Evolutionary conservation across 2,329 filamentous ascomycete genomes (phyloP).

Genomic region (Aureobasidium mangrovei): DNA sequence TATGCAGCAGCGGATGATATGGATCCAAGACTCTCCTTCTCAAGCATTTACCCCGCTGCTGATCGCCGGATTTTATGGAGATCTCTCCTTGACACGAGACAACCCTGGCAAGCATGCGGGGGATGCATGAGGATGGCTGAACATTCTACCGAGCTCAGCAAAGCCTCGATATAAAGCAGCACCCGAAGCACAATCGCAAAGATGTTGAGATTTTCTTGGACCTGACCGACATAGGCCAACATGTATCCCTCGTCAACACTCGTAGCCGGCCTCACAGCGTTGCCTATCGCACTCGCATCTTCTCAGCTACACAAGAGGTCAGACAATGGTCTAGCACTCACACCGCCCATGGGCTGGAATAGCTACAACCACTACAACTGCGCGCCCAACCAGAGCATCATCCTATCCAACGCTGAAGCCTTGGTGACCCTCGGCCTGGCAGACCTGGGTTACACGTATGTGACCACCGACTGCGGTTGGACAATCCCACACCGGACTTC

Average conservation of each 20-base stretch:
- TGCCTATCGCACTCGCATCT: neutral
- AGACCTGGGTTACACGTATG: conserved; percentile 45
- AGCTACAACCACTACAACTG: conserved; percentile 51
- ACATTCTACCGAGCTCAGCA: neutral
- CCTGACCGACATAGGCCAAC: neutral
- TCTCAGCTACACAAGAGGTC: neutral
- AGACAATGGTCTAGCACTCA: conserved; percentile 14
- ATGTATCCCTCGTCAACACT: neutral
- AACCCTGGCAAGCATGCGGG: neutral
- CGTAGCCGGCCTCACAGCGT: neutral
- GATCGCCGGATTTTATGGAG: neutral
- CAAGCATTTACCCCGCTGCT: neutral
- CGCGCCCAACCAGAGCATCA: conserved; percentile 39
- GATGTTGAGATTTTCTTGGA: too few relatives aligned
- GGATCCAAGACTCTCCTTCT: neutral
- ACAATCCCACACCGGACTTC: conserved; percentile 31
- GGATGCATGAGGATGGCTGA: neutral
- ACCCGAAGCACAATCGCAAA: too few relatives aligned
- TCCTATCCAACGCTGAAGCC: conserved; percentile 45
- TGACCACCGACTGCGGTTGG: conserved; percentile 54
- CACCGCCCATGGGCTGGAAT: conserved; percentile 39
- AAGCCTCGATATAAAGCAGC: too few relatives aligned
- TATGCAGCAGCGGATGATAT: neutral
- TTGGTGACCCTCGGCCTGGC: conserved; percentile 45
- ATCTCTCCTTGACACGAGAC: neutral